phyloP scores from a whole-genome alignment of 176 grass and related monocot genomes.

The Bolboschoenus planiculmis region DNA sequence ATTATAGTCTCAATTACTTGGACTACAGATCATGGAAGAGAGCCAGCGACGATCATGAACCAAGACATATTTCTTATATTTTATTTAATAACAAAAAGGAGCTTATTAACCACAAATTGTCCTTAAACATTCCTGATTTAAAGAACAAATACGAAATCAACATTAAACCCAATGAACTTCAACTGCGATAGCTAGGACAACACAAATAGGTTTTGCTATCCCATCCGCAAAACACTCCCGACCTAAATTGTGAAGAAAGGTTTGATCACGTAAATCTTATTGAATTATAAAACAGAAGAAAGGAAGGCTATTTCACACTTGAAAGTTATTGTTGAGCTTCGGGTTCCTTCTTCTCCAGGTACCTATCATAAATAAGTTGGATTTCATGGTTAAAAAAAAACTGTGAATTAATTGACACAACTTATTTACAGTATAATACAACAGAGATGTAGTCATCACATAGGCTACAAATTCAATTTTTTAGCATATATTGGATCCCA shows the following conservation, averaged over 20 bases:
- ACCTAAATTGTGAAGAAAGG: background rate
- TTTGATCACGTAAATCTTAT: constrained; percentile 21
- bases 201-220: background rate
- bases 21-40: background rate
- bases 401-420: background rate
- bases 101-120: background rate
- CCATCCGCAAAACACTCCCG: background rate
- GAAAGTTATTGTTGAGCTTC: constrained; percentile 34
- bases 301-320: background rate
- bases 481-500: background rate
- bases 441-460: background rate
- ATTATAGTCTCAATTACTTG: background rate
- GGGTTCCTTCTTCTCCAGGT: constrained; percentile 53
- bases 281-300: constrained; percentile 14
- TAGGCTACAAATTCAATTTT: background rate
- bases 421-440: background rate
- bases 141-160: background rate
- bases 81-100: background rate
- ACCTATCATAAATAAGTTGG: constrained; percentile 26
- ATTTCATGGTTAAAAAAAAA: background rate
- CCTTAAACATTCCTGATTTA: background rate
- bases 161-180: background rate
- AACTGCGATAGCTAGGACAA: background rate
- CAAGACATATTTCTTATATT: background rate
- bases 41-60: background rate